These are phyloP conservation scores for Begonia masoniana DNA, from an alignment of 306 rosid genomes.

Conservation along the genomic window DNA sequence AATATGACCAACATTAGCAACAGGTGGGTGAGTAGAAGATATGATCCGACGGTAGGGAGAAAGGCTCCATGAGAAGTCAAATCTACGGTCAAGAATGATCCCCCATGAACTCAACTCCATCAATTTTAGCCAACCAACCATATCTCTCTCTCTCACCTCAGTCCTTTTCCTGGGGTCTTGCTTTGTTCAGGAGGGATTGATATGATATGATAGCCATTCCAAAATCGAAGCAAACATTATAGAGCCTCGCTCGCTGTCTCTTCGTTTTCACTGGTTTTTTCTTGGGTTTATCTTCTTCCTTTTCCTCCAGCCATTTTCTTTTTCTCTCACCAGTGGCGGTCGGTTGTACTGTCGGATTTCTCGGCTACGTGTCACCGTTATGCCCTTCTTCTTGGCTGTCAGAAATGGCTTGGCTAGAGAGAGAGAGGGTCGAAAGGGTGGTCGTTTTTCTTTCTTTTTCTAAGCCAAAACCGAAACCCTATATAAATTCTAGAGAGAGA, in stretches of 20 bases:
- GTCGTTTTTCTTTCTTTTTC: background rate
- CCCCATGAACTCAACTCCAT: background rate
- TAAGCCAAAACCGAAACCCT: too few relatives aligned
- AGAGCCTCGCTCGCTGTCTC: too few relatives aligned
- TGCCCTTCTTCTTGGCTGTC: too few relatives aligned
- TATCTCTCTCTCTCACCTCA: background rate
- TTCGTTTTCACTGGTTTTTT: too few relatives aligned
- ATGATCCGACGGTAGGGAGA: constrained; percentile 24
- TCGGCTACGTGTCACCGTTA: too few relatives aligned
- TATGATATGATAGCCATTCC: background rate
- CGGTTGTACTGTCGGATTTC: too few relatives aligned
- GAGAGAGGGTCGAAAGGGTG: background rate
- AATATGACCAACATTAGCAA: constrained; percentile 1
- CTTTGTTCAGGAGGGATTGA: background rate
- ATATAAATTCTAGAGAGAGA: too few relatives aligned
- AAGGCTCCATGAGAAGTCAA: background rate
- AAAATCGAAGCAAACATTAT: too few relatives aligned
- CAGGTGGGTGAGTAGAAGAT: background rate
- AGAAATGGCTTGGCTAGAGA: too few relatives aligned
- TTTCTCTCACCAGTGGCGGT: too few relatives aligned
- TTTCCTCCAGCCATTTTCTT: too few relatives aligned
- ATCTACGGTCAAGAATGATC: constrained; percentile 15
- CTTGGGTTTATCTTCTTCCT: too few relatives aligned
- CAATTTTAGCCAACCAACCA: constrained; percentile 1
- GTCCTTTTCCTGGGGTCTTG: background rate